phyloP scores from a whole-genome alignment of 768 basidiomycete genomes.

The Russula brevipes region DNA sequence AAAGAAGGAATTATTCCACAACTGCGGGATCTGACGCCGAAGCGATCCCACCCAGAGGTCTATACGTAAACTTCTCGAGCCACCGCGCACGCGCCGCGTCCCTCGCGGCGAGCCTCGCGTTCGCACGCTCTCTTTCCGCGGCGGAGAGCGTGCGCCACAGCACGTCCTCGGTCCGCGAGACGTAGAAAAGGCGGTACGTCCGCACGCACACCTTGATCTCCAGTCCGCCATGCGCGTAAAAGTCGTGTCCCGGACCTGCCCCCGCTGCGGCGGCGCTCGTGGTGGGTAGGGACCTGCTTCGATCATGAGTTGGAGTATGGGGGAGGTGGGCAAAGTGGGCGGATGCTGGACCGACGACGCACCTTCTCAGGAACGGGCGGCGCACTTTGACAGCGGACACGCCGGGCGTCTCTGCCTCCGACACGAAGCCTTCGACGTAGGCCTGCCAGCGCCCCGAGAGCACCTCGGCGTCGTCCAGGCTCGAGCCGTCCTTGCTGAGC shows the following conservation, averaged over 20 bases:
- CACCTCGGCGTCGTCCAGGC: conserved; percentile 70
- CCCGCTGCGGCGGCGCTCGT: background rate
- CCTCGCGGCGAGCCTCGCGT: conserved; percentile 2
- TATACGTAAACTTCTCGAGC: conserved; percentile 4
- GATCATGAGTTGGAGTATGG: conserved; percentile 29
- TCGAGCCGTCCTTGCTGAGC: conserved; percentile 74
- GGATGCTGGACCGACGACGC: conserved; percentile 50
- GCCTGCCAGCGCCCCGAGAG: conserved; percentile 73
- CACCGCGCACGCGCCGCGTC: background rate
- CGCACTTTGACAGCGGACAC: conserved; percentile 43
- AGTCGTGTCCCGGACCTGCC: conserved; percentile 1
- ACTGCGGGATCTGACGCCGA: background rate
- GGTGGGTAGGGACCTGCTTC: conserved; percentile 40
- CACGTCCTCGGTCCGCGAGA: conserved; percentile 60
- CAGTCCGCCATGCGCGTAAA: conserved; percentile 45
- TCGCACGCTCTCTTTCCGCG: conserved; percentile 37
- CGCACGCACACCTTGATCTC: conserved; percentile 83
- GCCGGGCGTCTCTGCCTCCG: conserved; percentile 52
- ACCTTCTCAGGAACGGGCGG: conserved; percentile 54
- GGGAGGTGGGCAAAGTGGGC: conserved; percentile 33
- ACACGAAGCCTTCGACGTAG: conserved; percentile 73
- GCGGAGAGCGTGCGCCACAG: conserved; percentile 44
- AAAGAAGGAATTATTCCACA: background rate
- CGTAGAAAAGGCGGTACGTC: conserved; percentile 79
- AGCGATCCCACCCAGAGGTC: background rate